Evolutionary conservation across 106 monocot species (phyloP).

Genomic region (Gastrodia elata): DNA sequence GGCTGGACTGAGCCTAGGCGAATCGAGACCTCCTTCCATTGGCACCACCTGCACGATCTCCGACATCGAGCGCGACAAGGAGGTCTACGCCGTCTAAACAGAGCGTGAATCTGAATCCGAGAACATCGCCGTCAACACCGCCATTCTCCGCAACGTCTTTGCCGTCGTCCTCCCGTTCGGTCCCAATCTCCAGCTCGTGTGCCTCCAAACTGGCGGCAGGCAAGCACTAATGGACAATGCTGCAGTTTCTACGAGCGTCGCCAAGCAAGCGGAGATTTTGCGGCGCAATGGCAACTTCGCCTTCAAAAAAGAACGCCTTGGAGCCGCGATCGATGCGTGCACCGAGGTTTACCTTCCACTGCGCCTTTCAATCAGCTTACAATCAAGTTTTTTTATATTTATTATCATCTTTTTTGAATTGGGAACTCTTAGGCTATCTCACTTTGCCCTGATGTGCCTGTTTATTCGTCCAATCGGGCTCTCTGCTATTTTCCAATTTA

Average conservation of each 20-base stretch:
- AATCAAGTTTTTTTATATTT: constrained; percentile 18
- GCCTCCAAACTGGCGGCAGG: too few relatives aligned
- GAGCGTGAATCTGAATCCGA: too few relatives aligned
- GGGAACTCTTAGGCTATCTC: constrained; percentile 63
- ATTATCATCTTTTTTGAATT: constrained; percentile 18
- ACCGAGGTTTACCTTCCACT: constrained; percentile 41
- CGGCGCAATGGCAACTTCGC: constrained; percentile 43
- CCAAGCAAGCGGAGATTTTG: constrained; percentile 60
- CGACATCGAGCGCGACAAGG: too few relatives aligned
- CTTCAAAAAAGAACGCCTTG: constrained; percentile 52
- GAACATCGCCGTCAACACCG: too few relatives aligned
- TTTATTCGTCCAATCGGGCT: constrained; percentile 65
- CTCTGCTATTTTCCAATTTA: constrained; percentile 55
- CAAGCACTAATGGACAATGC: too few relatives aligned
- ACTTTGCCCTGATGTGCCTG: constrained; percentile 53
- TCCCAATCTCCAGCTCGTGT: too few relatives aligned
- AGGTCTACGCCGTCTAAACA: too few relatives aligned
- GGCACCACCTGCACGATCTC: too few relatives aligned
- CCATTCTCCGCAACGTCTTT: too few relatives aligned
- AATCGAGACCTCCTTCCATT: too few relatives aligned
- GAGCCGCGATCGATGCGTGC: constrained; percentile 77
- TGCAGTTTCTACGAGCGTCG: constrained; percentile 38
- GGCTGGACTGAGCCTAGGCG: too few relatives aligned
- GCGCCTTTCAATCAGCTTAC: background rate
- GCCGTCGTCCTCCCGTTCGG: too few relatives aligned